Conservation (phyloP, 169 alveolate genomes). For the Toxoplasma gondii region DNA sequence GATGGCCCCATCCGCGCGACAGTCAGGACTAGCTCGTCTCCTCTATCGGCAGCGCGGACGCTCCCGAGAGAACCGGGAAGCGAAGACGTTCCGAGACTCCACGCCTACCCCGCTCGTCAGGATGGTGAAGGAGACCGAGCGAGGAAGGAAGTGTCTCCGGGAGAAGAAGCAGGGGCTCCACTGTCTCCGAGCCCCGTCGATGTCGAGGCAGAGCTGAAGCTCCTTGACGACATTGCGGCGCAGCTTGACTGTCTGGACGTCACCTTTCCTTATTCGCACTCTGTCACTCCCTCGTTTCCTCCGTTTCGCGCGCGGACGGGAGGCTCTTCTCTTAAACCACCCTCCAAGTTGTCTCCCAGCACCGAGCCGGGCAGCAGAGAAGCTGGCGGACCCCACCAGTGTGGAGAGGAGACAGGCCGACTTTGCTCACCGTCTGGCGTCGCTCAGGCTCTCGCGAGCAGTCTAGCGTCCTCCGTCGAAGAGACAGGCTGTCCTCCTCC, state of each 20-base stretch:
- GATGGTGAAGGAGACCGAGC: too few relatives aligned
- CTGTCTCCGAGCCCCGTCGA: background rate
- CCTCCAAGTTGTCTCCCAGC: too few relatives aligned
- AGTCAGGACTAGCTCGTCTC: background rate
- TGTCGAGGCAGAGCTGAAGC: slow-evolving; percentile 20
- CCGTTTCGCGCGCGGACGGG: too few relatives aligned
- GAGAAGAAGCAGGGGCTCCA: background rate
- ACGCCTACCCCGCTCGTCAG: background rate
- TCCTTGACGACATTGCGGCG: background rate
- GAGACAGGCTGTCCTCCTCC: too few relatives aligned
- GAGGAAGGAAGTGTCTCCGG: background rate
- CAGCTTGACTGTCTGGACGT: background rate
- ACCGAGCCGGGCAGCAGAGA: too few relatives aligned
- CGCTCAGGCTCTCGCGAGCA: too few relatives aligned
- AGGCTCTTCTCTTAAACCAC: too few relatives aligned
- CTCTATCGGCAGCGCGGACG: background rate
- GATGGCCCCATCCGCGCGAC: background rate
- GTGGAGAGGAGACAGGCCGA: too few relatives aligned
- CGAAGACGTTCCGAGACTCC: background rate
- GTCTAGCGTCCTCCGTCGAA: too few relatives aligned
- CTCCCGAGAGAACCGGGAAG: background rate
- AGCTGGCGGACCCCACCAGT: too few relatives aligned
- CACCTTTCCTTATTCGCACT: background rate
- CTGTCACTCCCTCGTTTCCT: background rate
- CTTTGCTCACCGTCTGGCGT: too few relatives aligned